phyloP scores from a whole-genome alignment of 2,329 filamentous ascomycete species.

The Rosellinia necatrix region DNA sequence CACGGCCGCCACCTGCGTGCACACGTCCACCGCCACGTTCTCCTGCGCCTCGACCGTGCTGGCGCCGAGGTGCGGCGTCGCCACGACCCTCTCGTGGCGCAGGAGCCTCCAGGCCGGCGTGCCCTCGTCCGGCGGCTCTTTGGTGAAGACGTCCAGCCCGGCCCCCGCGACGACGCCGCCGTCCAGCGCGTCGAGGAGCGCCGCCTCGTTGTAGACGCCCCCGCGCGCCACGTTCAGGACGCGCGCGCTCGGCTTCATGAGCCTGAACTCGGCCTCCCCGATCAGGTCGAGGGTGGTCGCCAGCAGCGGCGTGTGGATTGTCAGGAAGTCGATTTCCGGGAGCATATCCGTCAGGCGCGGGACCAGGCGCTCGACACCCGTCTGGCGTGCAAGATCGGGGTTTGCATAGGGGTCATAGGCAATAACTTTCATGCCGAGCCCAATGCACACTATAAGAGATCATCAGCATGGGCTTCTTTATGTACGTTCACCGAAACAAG shows the following conservation, averaged over 20 bases:
- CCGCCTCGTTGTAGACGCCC: slow-evolving; percentile 78
- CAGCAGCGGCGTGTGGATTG: slow-evolving; percentile 79
- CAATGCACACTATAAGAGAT: slow-evolving; percentile 24
- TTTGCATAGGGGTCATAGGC: slow-evolving; percentile 81
- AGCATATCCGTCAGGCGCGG: slow-evolving; percentile 64
- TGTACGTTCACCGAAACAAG: too few species aligned
- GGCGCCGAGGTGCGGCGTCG: slow-evolving; percentile 79
- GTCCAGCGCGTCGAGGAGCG: slow-evolving; percentile 71
- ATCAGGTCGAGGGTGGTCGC: slow-evolving; percentile 78
- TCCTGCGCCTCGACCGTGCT: slow-evolving; percentile 83
- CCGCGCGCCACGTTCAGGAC: slow-evolving; percentile 81
- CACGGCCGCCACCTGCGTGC: slow-evolving; percentile 77
- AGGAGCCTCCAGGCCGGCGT: slow-evolving; percentile 67
- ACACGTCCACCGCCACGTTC: slow-evolving; percentile 82
- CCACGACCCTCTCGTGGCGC: slow-evolving; percentile 72
- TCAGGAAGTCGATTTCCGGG: slow-evolving; percentile 73
- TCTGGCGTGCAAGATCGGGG: slow-evolving; percentile 69
- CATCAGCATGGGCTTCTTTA: slow-evolving; percentile 1
- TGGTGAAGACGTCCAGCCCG: slow-evolving; percentile 79
- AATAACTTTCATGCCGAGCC: slow-evolving; percentile 62
- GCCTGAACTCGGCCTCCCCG: slow-evolving; percentile 65
- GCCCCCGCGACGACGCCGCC: slow-evolving; percentile 75
- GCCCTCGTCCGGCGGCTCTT: slow-evolving; percentile 67
- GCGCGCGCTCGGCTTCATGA: slow-evolving; percentile 74
- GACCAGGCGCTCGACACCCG: slow-evolving; percentile 65